Evolutionary conservation across 768 basidiomycete species (phyloP).

Genomic region (Phaffia tasmanica): DNA sequence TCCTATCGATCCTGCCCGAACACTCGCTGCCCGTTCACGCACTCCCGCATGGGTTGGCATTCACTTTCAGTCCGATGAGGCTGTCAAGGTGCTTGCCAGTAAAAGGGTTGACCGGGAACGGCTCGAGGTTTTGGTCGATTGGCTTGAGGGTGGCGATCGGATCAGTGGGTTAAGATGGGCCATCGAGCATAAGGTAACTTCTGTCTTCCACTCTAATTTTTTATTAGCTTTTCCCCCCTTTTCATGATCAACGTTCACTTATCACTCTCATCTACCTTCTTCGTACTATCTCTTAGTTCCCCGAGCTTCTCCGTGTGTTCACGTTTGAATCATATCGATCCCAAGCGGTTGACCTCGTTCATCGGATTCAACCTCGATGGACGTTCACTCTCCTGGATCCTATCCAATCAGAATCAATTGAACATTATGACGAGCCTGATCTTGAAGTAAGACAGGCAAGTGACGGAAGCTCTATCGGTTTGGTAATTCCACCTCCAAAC

Average conservation of each 20-base stretch:
- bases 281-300: too few relatives aligned
- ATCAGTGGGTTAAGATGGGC: neutral
- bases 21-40: neutral
- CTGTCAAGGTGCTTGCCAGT: neutral
- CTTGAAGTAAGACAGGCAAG: too few relatives aligned
- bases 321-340: too few relatives aligned
- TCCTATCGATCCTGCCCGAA: neutral
- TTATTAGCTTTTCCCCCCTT: neutral
- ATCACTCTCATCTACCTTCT: too few relatives aligned
- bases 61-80: neutral
- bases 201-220: neutral
- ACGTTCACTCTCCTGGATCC: too few relatives aligned
- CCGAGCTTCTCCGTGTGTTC: too few relatives aligned
- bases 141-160: slow-evolving; percentile 3
- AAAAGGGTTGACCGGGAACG: slow-evolving; percentile 14
- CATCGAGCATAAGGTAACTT: slow-evolving; percentile 2
- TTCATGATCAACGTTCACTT: neutral
- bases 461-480: too few relatives aligned
- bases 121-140: slow-evolving; percentile 8
- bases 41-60: neutral
- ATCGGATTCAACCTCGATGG: too few relatives aligned
- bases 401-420: too few relatives aligned
- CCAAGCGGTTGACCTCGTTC: too few relatives aligned
- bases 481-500: too few relatives aligned
- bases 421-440: too few relatives aligned